A percentile compares a stretch with the other conserved stretches of the same genome.
phyloP scores from a whole-genome alignment of 192 early-diverging fungal species.

The Umbelopsis sp. region DNA sequence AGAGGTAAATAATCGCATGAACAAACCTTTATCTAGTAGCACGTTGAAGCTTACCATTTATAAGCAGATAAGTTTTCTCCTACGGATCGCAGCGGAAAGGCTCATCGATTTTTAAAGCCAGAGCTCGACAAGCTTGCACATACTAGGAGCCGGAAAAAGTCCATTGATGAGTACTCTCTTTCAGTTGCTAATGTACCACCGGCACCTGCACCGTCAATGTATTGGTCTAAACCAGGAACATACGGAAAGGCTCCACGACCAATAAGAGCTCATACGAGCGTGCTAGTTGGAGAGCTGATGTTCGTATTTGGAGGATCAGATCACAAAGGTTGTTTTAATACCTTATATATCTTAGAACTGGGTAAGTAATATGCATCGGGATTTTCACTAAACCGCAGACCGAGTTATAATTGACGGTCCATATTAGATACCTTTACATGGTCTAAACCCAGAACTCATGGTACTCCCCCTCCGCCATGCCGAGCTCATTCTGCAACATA shows the following conservation, averaged over 20 bases:
- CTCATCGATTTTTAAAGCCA: background rate
- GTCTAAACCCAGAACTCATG: slow-evolving; percentile 68
- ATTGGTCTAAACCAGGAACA: slow-evolving; percentile 65
- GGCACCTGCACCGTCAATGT: slow-evolving; percentile 78
- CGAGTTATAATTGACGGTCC: background rate
- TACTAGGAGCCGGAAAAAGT: slow-evolving; percentile 1
- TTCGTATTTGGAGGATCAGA: slow-evolving; percentile 89
- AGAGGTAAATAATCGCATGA: background rate
- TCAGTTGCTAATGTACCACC: slow-evolving; percentile 3
- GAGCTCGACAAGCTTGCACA: background rate
- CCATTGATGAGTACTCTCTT: background rate
- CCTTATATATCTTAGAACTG: slow-evolving; percentile 77
- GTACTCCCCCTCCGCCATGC: slow-evolving; percentile 77
- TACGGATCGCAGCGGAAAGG: background rate
- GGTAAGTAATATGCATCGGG: slow-evolving; percentile 40
- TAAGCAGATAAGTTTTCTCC: slow-evolving; percentile 12
- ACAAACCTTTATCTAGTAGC: background rate
- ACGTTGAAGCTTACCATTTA: slow-evolving; percentile 20
- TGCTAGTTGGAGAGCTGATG: slow-evolving; percentile 71
- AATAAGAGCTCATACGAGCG: slow-evolving; percentile 78
- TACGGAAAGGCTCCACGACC: slow-evolving; percentile 67
- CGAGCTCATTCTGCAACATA: slow-evolving; percentile 79
- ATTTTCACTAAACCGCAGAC: background rate
- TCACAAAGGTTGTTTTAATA: slow-evolving; percentile 67
- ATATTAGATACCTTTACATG: slow-evolving; percentile 78